Evolutionary conservation across 1,284 basidiomycete genomes (phyloP), one percentile per base, ranked within the genome.

Genomic region (Coniferiporia weirii): DNA sequence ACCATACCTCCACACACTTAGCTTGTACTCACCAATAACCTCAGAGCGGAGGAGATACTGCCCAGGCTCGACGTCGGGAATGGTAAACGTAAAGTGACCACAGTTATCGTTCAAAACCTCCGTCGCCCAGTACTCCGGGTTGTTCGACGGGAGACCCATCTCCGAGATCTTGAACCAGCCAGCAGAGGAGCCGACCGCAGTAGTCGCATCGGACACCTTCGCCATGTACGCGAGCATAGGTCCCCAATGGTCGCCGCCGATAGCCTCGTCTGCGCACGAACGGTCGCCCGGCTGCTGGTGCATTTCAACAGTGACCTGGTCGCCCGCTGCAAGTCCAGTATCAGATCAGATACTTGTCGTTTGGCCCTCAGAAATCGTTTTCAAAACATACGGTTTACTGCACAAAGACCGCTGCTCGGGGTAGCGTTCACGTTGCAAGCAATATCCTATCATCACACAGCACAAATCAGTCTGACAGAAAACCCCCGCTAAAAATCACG

Each of bases 161-260:
- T 81, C 74, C 12, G 73, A 68, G 49, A 81, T 73, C 71, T 82
- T 82, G 73, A 82, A 82, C 80, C 80, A 82, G 43, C 64, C 64
- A 6, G 75, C 71, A 52, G 65, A 66, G 1, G 76, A 70, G 22
- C 76, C 79, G 54, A 72, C 73, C 5, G 79, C 78, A 35, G 73
- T 74, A 1, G 68, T 73, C 1, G 79, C 80, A 63, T 81, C 74
- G 27, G 59, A 61, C 19, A 82, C 79, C 54, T 76, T 73, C 35
- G 77, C 79, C 72, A 79, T 72, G 68, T 79, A 80, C 47, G 76
- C 74, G 46, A 70, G 72, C 58, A 79, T 70, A 35, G 78, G 78
- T 9, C 79, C 79, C 62, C 73, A 79, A 64, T 81, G 79, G 48
- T 75, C 71, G 27, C 79, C 79, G 35, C 73, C 75, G 60, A 75